Base-by-base conservation (phyloP, 768 basidiomycete genomes). In the Pluteus cervinus region DNA sequence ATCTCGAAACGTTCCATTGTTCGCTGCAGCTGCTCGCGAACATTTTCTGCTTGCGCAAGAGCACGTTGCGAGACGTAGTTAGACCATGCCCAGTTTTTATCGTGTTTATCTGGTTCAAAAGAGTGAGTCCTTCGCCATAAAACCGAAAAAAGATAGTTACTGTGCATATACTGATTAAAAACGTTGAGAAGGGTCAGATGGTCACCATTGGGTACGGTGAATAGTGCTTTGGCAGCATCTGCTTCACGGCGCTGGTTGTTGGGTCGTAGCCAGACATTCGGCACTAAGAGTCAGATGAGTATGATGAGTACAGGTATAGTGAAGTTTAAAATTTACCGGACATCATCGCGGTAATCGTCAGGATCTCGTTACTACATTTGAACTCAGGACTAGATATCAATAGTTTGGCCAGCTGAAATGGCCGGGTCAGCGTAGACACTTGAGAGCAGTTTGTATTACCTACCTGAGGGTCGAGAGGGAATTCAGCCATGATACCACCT, bases 401-500 rank as follows among this genome's bases (percentile, higher is more conserved):
- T 78, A 94, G 83, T 60, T 96, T 96, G 17, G 96, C 79, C 49
- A 97, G 71, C 81, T 89, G 40, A 18, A 18, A 33, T 17, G 32
- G 25, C 14, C 14, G 21, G 29, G 30, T 33, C 38, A 21, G 20
- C 14, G 45, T 36, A 37, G 41, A 22, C 10, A n/a, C n/a, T n/a
- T n/a, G n/a, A n/a, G n/a, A n/a, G n/a, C n/a, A n/a, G n/a, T n/a
- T n/a, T n/a, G n/a, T n/a, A n/a, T 24, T n/a, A 42, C 69, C 25
- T 47, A 86, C 87, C 70, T 93, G 93, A 26, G 94, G 96, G 58
- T 98, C 96, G n/a, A 99, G 73, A 9, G 94, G 96, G 69, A 98
- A 98, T 49, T 97, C 91, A 0, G 96, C 94, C 94, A 98, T 97
- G 43, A 90, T 83, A 24, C 63, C 68, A 4, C 96, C 96, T 6